A percentile compares a stretch with the other conserved stretches of the same genome.
Evolutionary conservation across 108 stramenopile genomes (phyloP).

Genomic region (Thalassiosira profunda): DNA sequence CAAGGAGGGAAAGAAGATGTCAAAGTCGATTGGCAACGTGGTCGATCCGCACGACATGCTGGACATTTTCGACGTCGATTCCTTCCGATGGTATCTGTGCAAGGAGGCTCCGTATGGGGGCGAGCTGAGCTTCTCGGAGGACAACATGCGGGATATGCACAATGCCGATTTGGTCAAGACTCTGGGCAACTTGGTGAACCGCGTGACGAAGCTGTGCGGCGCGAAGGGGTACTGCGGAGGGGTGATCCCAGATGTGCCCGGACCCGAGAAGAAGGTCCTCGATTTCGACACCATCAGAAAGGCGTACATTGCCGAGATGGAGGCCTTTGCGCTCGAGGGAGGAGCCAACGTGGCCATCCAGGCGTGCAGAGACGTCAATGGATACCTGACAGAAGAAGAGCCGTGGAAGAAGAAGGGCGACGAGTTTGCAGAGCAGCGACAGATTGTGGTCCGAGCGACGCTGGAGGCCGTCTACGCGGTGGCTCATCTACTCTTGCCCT

Average conservation of each 20-base stretch:
- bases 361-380: constrained; percentile 91
- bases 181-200: constrained; percentile 96
- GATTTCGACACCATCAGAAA: constrained; percentile 68
- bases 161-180: constrained; percentile 97
- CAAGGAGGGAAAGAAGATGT: constrained; percentile 98
- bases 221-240: constrained; percentile 91
- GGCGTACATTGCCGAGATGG: constrained; percentile 76
- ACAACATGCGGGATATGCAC: constrained; percentile 91
- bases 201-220: constrained; percentile 90
- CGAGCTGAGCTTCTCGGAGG: constrained; percentile 89
- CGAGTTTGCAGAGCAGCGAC: constrained; percentile 74
- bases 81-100: constrained; percentile 95
- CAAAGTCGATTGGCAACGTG: constrained; percentile 97
- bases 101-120: constrained; percentile 96
- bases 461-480: constrained; percentile 96
- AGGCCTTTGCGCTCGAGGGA: constrained; percentile 74
- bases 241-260: constrained; percentile 75
- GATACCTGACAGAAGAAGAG: constrained; percentile 93
- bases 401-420: constrained; percentile 98
- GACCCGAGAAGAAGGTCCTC: constrained; percentile 46
- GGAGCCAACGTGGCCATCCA: constrained; percentile 81
- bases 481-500: constrained; percentile 92
- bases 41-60: constrained; percentile 97
- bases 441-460: constrained; percentile 87
- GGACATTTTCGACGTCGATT: constrained; percentile 90